Evolutionary conservation across 2,329 filamentous ascomycete genomes (phyloP).

Genomic region (Huntiella abstrusa): DNA sequence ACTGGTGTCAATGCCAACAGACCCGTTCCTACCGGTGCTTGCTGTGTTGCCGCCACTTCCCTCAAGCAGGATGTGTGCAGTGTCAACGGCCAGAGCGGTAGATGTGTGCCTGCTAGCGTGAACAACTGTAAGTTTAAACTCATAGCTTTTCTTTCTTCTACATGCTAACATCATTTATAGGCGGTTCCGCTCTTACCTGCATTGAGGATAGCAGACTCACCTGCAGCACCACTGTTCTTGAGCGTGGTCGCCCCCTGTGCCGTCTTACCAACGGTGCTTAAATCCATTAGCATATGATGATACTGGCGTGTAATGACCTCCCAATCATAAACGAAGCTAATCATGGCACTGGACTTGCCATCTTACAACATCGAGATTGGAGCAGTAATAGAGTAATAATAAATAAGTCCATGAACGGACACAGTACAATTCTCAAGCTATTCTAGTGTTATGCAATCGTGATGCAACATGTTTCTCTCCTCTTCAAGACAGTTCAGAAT

Average conservation of each 20-base stretch:
- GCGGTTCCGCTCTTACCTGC: slow-evolving; percentile 15
- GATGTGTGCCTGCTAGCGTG: slow-evolving; percentile 18
- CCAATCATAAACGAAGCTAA: too few relatives aligned
- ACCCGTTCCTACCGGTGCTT: slow-evolving; percentile 18
- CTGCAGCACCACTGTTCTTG: slow-evolving; percentile 15
- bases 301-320: too few relatives aligned
- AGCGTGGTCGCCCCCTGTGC: slow-evolving; percentile 17
- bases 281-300: background rate
- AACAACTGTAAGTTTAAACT: slow-evolving; percentile 17
- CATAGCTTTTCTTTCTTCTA: background rate
- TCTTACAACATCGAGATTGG: background rate
- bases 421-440: too few relatives aligned
- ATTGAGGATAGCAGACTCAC: slow-evolving; percentile 16
- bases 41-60: slow-evolving; percentile 19
- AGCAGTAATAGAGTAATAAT: too few relatives aligned
- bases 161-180: slow-evolving; percentile 10
- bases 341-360: too few relatives aligned
- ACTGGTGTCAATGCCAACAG: slow-evolving; percentile 16
- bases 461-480: too few relatives aligned
- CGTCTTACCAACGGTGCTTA: slow-evolving; percentile 12
- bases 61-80: slow-evolving; percentile 21
- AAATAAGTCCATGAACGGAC: too few relatives aligned
- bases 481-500: too few relatives aligned
- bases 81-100: slow-evolving; percentile 18
- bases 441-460: too few relatives aligned